Base-by-base conservation (phyloP, 768 basidiomycete genomes). In the Mycena venus region DNA sequence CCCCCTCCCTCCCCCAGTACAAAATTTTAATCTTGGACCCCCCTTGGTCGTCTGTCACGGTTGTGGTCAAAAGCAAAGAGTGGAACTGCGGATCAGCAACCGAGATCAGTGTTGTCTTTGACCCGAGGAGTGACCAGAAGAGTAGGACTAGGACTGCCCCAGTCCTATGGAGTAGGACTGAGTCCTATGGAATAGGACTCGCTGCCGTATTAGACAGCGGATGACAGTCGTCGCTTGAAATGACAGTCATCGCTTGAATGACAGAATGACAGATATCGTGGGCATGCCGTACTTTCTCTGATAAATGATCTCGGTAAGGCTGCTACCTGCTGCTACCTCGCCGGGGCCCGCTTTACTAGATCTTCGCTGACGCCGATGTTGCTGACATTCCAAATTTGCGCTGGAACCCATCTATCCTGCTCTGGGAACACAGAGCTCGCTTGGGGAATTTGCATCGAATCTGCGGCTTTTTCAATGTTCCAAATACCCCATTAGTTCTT, bases 401-500 rank as follows among this genome's bases (percentile, higher is more conserved):
- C 51, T 53, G 51, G 29, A 29, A 29, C 51, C 51, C 27, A 53
- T 53, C 27, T 53, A 29, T 53, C 15, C 51, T 53, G 51, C 51
- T 53, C 51, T 53, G 51, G 51, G 12, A 53, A 53, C 51, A 53
- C 51, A 53, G 51, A 53, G 51, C 44, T 53, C 51, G 51, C 51
- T 53, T 53, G 51, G 51, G 51, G 51, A 53, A 53, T 53, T 29
- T 53, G 27, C 51, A 27, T 56, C 55, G 55, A 56, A 56, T 56
- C 55, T 34, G 55, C 55, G 55, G 55, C 55, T 56, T 56, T 56
- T 56, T 56, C 27, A 17, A 56, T 56, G 55, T 56, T 56, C 55
- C 55, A 56, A 34, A 56, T 56, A 34, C 55, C 31, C 56, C 56
- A 59, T 59, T 59, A 36, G 56, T 59, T 36, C 56, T 59, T 59